phyloP scores from a whole-genome alignment of 2,329 filamentous ascomycete species.

The Sclerotinia subarctica region DNA sequence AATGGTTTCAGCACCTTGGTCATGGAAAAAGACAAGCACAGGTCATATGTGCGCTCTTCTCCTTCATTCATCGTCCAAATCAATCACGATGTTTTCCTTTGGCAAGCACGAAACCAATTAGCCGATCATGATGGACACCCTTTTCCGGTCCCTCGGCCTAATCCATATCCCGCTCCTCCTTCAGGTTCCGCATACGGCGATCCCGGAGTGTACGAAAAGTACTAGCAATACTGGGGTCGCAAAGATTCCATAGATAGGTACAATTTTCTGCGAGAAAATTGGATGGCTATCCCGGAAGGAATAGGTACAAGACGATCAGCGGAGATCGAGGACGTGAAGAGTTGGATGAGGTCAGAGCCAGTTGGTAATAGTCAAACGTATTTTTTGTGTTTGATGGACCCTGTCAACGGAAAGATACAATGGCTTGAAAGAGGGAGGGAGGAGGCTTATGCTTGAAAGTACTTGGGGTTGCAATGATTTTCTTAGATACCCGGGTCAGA shows the following conservation, averaged over 20 bases:
- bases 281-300: conserved; percentile 26
- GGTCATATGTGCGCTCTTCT: conserved; percentile 45
- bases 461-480: neutral
- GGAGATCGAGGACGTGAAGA: conserved; percentile 40
- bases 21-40: conserved; percentile 54
- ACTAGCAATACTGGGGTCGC: conserved; percentile 40
- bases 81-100: conserved; percentile 49
- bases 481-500: neutral
- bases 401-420: conserved; percentile 45
- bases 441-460: neutral
- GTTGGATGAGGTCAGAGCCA: conserved; percentile 51
- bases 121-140: conserved; percentile 23
- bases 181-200: conserved; percentile 7
- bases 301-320: conserved; percentile 31
- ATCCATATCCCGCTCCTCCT: conserved; percentile 4
- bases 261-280: conserved; percentile 27
- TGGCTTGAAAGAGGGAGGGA: conserved; percentile 41
- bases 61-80: conserved; percentile 53
- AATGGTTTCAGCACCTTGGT: conserved; percentile 47
- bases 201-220: conserved; percentile 32
- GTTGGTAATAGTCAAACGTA: conserved; percentile 57
- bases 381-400: conserved; percentile 57
- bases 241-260: conserved; percentile 41
- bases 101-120: neutral
- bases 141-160: neutral